Conservation (phyloP, 495 filamentous ascomycete species). For the Aspergillus biplanus region DNA sequence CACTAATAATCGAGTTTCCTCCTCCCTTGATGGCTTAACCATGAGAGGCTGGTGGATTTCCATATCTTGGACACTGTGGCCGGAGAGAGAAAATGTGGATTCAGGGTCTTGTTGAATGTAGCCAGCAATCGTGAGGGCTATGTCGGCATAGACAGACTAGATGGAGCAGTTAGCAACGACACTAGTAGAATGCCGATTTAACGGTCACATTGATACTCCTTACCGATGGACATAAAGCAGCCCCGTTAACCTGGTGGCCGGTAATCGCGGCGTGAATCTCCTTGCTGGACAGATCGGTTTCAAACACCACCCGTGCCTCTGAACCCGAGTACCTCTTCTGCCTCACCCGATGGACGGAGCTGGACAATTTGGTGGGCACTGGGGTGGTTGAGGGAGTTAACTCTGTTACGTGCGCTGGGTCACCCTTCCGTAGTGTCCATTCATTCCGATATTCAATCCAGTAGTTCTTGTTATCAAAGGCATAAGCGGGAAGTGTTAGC, state of each 20-base stretch:
- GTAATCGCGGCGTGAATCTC: not conserved
- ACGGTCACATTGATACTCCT: not conserved
- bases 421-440: conserved; percentile 37
- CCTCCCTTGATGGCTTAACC: not conserved
- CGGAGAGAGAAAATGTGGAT: not conserved
- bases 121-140: conserved; percentile 27
- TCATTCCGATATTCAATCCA: conserved; percentile 41
- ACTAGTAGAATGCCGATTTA: not conserved
- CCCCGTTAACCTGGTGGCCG: conserved; percentile 15
- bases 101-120: not conserved
- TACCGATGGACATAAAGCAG: conserved; percentile 6
- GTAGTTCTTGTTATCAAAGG: conserved; percentile 40
- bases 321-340: not conserved
- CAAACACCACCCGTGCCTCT: not conserved
- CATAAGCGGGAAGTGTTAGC: conserved; percentile 66
- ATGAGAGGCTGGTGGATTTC: not conserved
- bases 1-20: not conserved
- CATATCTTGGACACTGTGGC: not conserved
- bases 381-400: not conserved
- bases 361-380: not conserved
- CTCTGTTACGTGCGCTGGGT: not conserved
- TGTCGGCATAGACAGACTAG: conserved; percentile 32
- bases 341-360: not conserved
- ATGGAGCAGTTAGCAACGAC: not conserved
- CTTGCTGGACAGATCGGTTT: not conserved